Base-by-base conservation (phyloP, 2,329 filamentous ascomycete species). In the Juglanconis sp. region DNA sequence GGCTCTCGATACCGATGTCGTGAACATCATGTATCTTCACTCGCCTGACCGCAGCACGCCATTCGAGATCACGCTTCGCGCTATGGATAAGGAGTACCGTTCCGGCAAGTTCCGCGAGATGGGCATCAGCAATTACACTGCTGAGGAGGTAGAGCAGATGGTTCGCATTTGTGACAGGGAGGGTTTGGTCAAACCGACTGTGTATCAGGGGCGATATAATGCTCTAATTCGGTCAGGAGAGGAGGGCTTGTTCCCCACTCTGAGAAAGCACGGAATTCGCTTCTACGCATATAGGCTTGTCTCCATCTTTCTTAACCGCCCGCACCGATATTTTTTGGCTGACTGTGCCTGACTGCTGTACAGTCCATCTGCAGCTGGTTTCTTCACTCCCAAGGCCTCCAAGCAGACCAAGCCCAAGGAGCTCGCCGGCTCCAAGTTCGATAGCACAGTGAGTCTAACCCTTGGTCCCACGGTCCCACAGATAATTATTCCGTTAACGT, bases 201-300 rank as follows among this genome's bases (percentile, higher is more conserved):
- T 91, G 57, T 91, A 88, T 69, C 87, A 91, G 68, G 89, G 80
- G 52, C 89, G 90, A 83, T 89, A 89, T 68, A 88, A 88, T 32
- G 48, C 55, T 4, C 3, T 61, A 8, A 67, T 68, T 40, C 71
- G 77, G 24, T 66, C 65, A 24, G 65, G 66, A n/a, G 76, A 79
- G 61, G 61, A 64, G 30, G 66, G 67, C 35, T 69, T 77, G 17
- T 68, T 77, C 36, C 74, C 75, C 3, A 58, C 69, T 0, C 65
- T 77, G 54, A 68, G 73, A 11, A 66, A 70, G 57, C 64, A 72
- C 59, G 63, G 64, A 56, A 71, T 78, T 8, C 64, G 70, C 0
- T 75, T 77, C 51, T 73, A 74, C 60, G 73, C 70, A 1, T 78
- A 74, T 59, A 71, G 59, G 6, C 24, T 24, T 24, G 24, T 24